Evolutionary conservation across 306 rosid species (phyloP), one percentile per base, ranked within the genome.

Genomic region (Vicia faba): DNA sequence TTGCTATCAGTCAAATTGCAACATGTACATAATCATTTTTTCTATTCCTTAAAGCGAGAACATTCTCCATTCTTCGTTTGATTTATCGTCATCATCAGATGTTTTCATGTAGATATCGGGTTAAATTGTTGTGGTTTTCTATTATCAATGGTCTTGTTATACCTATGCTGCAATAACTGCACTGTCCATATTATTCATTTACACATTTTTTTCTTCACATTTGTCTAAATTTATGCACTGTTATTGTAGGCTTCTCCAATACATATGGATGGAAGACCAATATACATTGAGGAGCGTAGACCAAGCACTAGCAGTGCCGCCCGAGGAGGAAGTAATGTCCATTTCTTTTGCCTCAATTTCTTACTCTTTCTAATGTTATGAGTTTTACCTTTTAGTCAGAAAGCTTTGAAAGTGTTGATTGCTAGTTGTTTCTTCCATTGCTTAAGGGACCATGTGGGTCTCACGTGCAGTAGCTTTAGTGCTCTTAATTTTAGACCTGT

Each of bases 211-310:
- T 28, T 62, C 8, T 41, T 56, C 55, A 7, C 9, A 15, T 12
- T 35, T 13, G 25, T 41, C 51, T 59, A 64, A 69, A 40, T 71
- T 68, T 43, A 10, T 33, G 46, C 40, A 23, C 76, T 70, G 59
- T 75, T 43, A 63, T 13, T 80, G 64, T 70, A 93, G 96, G 96
- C 96, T n/a, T 93, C 99, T 69, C 96, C 97, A 7, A 82, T 90
- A 64, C 92, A 82, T 44, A 78, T 95, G 76, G 95, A 83, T 74
- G 99, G 97, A 75, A 86, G 97, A 75, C 95, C 81, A 82, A 83
- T 93, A 54, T 90, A 90, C 84, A 82, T 93, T 26, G 95, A 90
- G 83, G 96, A 86, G 78, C 89, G 95, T 29, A 90, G 97, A 80
- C 95, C 97, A 65, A 90, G 87, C 89, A 88, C 80, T 73, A 56